Evolutionary conservation across 306 rosid genomes (phyloP).

Genomic region (Parietaria judaica): DNA sequence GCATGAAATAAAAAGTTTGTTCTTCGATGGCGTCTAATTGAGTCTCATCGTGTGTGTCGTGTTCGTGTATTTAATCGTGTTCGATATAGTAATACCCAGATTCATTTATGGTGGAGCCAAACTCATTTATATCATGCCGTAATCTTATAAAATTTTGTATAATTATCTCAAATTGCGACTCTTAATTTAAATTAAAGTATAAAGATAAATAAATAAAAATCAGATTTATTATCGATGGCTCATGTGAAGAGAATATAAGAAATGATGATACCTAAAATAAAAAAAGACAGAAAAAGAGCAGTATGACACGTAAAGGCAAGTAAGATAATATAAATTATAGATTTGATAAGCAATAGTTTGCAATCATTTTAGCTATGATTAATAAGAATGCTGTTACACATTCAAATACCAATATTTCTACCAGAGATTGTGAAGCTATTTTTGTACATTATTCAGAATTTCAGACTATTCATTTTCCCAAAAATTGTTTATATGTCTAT

Average conservation of each 20-base stretch:
- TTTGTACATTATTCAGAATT: background rate
- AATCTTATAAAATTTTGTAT: no score
- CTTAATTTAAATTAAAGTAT: background rate
- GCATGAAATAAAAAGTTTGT: no score
- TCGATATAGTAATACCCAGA: no score
- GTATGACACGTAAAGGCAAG: background rate
- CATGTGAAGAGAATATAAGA: slow-evolving; percentile 31
- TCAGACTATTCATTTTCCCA: background rate
- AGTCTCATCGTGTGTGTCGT: no score
- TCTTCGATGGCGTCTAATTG: no score
- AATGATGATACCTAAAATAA: slow-evolving; percentile 7
- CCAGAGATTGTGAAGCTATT: background rate
- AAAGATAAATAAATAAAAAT: background rate
- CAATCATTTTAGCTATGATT: slow-evolving; percentile 44
- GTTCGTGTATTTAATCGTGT: no score
- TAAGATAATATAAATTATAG: slow-evolving; percentile 1
- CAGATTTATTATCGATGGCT: slow-evolving; percentile 4
- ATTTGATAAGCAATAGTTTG: background rate
- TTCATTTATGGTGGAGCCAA: no score
- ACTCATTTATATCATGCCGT: no score
- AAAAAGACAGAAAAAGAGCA: slow-evolving; percentile 3
- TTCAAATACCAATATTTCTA: slow-evolving; percentile 1
- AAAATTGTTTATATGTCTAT: background rate
- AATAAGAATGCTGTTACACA: background rate
- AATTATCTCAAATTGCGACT: no score